Conservation (phyloP, 805 yeast genomes). For the Myxozyma sirexii region DNA sequence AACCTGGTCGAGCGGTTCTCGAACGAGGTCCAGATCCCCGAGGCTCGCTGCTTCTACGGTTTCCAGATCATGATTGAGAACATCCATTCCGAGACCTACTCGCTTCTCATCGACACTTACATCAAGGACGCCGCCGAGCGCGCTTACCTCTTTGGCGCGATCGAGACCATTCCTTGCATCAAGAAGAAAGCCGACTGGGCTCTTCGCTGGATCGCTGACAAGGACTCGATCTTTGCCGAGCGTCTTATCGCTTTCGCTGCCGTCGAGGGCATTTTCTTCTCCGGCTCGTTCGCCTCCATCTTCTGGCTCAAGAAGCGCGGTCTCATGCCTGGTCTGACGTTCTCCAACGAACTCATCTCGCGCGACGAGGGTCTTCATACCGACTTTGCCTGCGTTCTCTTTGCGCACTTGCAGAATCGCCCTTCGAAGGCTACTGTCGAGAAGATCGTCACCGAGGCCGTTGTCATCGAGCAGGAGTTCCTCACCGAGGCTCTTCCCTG, state of each 20-base stretch:
- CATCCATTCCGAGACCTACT: constrained; percentile 96
- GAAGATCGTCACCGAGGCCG: constrained; percentile 92
- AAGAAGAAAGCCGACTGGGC: constrained; percentile 99
- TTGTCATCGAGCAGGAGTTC: constrained; percentile 88
- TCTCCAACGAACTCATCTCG: constrained; percentile 95
- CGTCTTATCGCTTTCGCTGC: constrained; percentile 98
- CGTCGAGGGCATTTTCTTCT: constrained; percentile 97
- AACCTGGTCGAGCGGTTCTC: constrained; percentile 96
- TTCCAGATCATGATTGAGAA: constrained; percentile 99
- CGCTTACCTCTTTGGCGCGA: constrained; percentile 88
- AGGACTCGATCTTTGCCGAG: constrained; percentile 88
- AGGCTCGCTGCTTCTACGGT: constrained; percentile 98
- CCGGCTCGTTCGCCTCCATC: constrained; percentile 97
- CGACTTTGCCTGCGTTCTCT: constrained; percentile 94
- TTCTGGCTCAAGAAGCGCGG: constrained; percentile 99
- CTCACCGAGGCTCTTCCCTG: constrained; percentile 95
- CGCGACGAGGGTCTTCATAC: constrained; percentile 99
- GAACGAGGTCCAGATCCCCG: constrained; percentile 95
- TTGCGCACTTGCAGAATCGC: constrained; percentile 88
- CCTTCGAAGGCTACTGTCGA: constrained; percentile 79
- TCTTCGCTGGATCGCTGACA: constrained; percentile 90
- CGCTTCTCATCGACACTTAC: constrained; percentile 90
- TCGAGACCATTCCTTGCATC: constrained; percentile 94
- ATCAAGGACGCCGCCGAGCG: constrained; percentile 95
- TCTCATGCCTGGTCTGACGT: constrained; percentile 97